These are phyloP conservation scores for Discostella pseudostelligera DNA, from an alignment of 108 stramenopile species.

Conservation along the genomic window DNA sequence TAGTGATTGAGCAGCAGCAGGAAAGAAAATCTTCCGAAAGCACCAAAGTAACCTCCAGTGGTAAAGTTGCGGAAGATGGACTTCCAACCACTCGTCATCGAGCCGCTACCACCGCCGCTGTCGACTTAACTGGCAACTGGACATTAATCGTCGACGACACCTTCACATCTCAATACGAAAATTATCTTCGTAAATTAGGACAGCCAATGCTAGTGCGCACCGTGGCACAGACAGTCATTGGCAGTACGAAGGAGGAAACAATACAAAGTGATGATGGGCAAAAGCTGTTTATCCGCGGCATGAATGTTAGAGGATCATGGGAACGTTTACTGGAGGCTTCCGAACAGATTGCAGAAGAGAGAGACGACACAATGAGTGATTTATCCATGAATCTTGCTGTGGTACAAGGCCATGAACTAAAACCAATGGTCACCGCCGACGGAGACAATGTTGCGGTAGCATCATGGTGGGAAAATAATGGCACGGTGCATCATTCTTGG, in stretches of 20 bases:
- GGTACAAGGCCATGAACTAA: conserved; percentile 35
- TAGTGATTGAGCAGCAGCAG: background rate
- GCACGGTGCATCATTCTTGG: conserved; percentile 71
- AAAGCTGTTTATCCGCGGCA: conserved; percentile 57
- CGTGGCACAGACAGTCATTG: conserved; percentile 66
- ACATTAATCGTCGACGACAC: conserved; percentile 61
- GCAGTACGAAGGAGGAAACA: conserved; percentile 66
- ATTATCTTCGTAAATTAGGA: conserved; percentile 66
- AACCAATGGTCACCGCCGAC: conserved; percentile 64
- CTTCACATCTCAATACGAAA: conserved; percentile 73
- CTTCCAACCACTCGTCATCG: background rate
- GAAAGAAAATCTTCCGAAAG: conserved; percentile 1
- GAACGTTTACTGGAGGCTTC: conserved; percentile 64
- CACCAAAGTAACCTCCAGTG: background rate
- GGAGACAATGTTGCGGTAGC: conserved; percentile 67
- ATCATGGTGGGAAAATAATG: conserved; percentile 79
- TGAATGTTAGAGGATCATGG: conserved; percentile 77
- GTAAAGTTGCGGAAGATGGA: background rate
- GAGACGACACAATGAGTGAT: background rate
- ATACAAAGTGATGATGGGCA: conserved; percentile 62
- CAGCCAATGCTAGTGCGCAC: conserved; percentile 75
- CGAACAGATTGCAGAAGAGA: conserved; percentile 6
- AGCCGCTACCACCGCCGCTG: conserved; percentile 29
- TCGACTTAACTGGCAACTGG: conserved; percentile 77
- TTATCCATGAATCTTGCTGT: conserved; percentile 12